Conservation (phyloP, 345 rosid species). For the Euphorbia lathyris region DNA sequence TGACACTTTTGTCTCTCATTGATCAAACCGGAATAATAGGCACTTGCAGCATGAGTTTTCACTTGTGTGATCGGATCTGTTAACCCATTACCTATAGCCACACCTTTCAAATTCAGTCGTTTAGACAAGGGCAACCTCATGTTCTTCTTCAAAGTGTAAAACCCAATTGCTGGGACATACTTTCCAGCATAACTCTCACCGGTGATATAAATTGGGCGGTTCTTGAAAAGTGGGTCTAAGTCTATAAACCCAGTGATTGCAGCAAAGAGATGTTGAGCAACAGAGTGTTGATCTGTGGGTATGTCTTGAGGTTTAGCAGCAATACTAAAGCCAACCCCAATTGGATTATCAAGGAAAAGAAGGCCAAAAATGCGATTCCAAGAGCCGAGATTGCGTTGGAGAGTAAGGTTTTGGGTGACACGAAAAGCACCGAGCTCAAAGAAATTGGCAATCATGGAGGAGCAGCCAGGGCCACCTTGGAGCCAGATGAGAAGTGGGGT, state of each 20-base stretch:
- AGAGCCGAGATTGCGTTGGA: constrained; percentile 56
- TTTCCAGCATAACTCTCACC: constrained; percentile 91
- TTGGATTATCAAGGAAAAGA: constrained; percentile 75
- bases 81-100: constrained; percentile 78
- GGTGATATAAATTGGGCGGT: constrained; percentile 56
- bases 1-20: constrained; percentile 60
- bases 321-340: constrained; percentile 80
- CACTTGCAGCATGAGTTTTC: constrained; percentile 49
- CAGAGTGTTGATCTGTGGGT: constrained; percentile 30
- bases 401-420: constrained; percentile 34
- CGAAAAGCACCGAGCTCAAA: constrained; percentile 87
- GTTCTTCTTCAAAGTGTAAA: constrained; percentile 54
- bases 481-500: constrained; percentile 84
- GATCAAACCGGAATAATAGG: constrained; percentile 59
- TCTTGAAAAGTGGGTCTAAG: constrained; percentile 37
- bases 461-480: constrained; percentile 93
- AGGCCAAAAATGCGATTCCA: constrained; percentile 84
- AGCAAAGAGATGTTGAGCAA: constrained; percentile 53
- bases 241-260: constrained; percentile 51
- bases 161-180: constrained; percentile 75
- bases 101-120: constrained; percentile 52
- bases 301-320: constrained; percentile 54
- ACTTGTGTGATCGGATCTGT: constrained; percentile 67
- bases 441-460: constrained; percentile 85
- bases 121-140: constrained; percentile 21